Base-by-base conservation (phyloP, 805 yeast genomes). In the Hyphopichia homilentoma region DNA sequence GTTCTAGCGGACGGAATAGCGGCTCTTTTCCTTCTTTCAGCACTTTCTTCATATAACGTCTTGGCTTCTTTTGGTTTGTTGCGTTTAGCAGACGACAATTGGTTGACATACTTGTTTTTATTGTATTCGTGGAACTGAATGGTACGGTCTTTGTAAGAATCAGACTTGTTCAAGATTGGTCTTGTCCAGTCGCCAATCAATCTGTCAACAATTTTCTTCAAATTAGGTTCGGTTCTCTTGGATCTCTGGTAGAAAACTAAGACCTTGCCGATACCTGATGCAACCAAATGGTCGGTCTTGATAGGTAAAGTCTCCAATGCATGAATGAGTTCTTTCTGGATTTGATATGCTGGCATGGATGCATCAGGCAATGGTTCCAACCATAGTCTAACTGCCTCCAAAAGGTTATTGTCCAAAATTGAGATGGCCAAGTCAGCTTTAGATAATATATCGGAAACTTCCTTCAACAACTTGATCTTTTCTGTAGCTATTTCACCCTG, bases 321-420 rank as follows among this genome's bases (percentile, higher is more conserved):
- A 13, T 68, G 66, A 45, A 93, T 84, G 47, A 93, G 63, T 35
- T 84, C 89, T 57, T 83, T 86, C 58, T 93, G 98, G 44, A 93
- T 90, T 57, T 88, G 95, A 63, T 84, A 93, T 1, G 96, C 89
- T n/a, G 99, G 99, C 61, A 93, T 71, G 7, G 96, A 86, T 28
- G 94, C 95, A 68, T 94, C 97, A 3, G 98, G 98, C 48, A 93
- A 71, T 19, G 99, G 99, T 59, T 93, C 99, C 36, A 93, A 70
- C 99, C 99, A 93, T 56, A 87, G 81, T 47, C 97, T 75, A 17
- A 93, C 89, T 31, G 95, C 90, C 49, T 90, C 97, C 38, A 93
- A 68, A 47, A 93, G 61, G 58, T 93, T 93, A 57, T 93, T 93
- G 65, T 93, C 99, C 50, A 93, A 70, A 38, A 93, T 86, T 18